Conservation (phyloP, 345 rosid genomes). For the Eucalyptus viminalis region DNA sequence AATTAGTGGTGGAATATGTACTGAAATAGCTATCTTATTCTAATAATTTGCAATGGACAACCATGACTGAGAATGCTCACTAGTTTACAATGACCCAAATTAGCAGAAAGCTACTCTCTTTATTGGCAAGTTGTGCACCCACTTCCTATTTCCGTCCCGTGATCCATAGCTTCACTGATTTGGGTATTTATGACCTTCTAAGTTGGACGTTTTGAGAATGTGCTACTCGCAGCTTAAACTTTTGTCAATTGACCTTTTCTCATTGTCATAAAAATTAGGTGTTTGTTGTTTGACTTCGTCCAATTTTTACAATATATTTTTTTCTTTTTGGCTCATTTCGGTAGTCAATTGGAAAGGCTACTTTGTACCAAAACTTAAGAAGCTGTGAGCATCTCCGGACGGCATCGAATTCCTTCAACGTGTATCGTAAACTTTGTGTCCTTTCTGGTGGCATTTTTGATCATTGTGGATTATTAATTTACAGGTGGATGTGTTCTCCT, state of each 20-base stretch:
- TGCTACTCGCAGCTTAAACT: not conserved
- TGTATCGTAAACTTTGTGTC: not conserved
- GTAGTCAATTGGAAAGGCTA: not conserved
- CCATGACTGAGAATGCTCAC: not conserved
- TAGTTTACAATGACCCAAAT: not conserved
- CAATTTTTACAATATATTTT: not conserved
- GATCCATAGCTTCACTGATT: not conserved
- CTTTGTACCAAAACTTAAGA: not conserved
- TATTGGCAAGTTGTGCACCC: not conserved
- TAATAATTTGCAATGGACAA: not conserved
- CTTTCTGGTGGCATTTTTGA: not conserved
- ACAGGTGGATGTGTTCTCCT: constrained; percentile 92
- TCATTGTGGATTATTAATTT: not conserved
- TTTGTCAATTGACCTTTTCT: not conserved
- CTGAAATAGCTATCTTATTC: not conserved
- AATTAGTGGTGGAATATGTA: not conserved
- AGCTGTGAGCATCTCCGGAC: not conserved
- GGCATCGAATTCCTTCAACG: not conserved
- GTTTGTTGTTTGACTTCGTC: not conserved
- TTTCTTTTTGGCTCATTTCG: not conserved
- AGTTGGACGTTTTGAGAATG: not conserved
- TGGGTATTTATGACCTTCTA: not conserved
- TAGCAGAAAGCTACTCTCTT: not conserved
- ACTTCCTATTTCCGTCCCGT: not conserved
- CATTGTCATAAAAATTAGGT: not conserved